These are phyloP conservation scores for Punica granatum DNA, from an alignment of 345 rosid genomes.

Conservation along the genomic window DNA sequence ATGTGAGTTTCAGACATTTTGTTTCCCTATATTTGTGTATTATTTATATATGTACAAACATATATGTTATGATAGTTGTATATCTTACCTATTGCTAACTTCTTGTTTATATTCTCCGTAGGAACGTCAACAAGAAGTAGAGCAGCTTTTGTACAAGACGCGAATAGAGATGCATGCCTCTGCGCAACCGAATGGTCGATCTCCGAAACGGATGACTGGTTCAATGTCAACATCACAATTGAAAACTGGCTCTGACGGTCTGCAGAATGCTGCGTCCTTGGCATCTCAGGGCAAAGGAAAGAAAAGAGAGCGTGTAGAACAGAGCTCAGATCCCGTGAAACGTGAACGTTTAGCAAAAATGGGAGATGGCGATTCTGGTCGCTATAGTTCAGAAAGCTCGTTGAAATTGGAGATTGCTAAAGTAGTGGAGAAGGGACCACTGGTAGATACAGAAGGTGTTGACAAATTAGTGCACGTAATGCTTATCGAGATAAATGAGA, in stretches of 20 bases:
- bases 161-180: conserved; percentile 69
- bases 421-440: conserved; percentile 69
- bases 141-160: conserved; percentile 53
- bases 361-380: conserved; percentile 58
- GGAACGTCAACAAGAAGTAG: conserved; percentile 44
- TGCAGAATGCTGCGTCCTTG: conserved; percentile 45
- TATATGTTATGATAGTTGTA: neutral
- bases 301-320: conserved; percentile 85
- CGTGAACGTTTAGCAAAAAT: conserved; percentile 51
- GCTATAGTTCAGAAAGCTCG: conserved; percentile 38
- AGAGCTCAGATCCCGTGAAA: conserved; percentile 55
- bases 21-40: neutral
- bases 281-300: conserved; percentile 73
- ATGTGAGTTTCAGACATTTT: conserved; percentile 40
- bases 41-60: neutral
- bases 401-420: conserved; percentile 62
- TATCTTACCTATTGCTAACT: neutral
- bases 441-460: conserved; percentile 69
- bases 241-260: conserved; percentile 59
- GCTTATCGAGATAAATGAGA: conserved; percentile 55
- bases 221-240: conserved; percentile 25
- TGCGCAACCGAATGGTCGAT: conserved; percentile 68
- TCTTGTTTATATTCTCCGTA: neutral
- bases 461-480: conserved; percentile 78
- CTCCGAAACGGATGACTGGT: conserved; percentile 41